Evolutionary conservation across 805 yeast genomes (phyloP), one percentile per base, ranked within the genome.

Genomic region (Candida coleopterorum): DNA sequence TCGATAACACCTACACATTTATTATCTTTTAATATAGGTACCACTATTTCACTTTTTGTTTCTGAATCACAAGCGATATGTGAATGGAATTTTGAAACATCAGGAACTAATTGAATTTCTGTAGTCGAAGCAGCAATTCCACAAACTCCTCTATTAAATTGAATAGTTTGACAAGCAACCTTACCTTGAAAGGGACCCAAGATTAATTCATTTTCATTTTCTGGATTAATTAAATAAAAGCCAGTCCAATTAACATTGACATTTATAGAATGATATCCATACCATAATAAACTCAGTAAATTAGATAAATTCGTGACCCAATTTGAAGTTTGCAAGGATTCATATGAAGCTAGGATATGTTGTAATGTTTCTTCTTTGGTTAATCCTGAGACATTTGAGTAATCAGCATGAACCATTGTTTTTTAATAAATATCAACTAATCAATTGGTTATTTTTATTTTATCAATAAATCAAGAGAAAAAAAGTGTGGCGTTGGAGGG

Each of bases 1-100:
- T 93, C 97, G 35, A 90, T 67, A 4, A 90, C 97, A 5, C 93
- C 97, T 14, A 74, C 49, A 1, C 79, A 61, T 11, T 50, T 50
- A 4, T 53, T 51, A 9, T 58, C 50, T 18, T 55, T 55, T 0
- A 77, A 50, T 6, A 89, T 75, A 0, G 97, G 97, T 2, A 90
- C 89, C 15, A 93, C 97, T 21, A 90, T 84, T 54, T 90, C 98
- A 56, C 95, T 84, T 44, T 82, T 74, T 0, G 97, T 90, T 40
- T 81, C 95, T 0, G 96, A 95, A 61, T 93, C 98, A 62, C 98
- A 90, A 0, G 97, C 97, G 45, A 90, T 93, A 55, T 90, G 97
- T 1, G 95, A 95, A 0, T 95, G 95, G 49, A 77, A 87, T 47
- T 73, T 56, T 15, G 81, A 69, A 2, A 90, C 97, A 55, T 90